These are phyloP conservation scores for Scheffersomyces segobiensis DNA, from an alignment of 1,139 yeast species.

Conservation along the genomic window DNA sequence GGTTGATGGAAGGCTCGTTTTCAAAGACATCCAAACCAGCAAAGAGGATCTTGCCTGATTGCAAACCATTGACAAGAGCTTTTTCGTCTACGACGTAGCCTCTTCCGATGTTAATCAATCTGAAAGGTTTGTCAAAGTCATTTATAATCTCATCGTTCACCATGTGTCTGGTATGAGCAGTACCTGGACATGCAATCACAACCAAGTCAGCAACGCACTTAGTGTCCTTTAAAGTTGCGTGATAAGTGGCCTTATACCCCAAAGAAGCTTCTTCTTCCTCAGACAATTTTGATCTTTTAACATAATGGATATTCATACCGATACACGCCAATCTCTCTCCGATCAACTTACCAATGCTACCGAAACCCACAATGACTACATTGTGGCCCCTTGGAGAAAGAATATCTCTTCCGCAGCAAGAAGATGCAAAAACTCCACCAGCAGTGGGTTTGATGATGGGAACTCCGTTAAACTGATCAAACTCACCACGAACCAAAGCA, in stretches of 20 bases:
- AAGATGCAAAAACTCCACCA: slow-evolving; percentile 13
- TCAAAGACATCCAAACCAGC: slow-evolving; percentile 85
- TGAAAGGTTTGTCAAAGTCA: slow-evolving; percentile 50
- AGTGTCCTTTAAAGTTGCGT: slow-evolving; percentile 19
- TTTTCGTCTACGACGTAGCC: slow-evolving; percentile 73
- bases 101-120: slow-evolving; percentile 77
- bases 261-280: slow-evolving; percentile 12
- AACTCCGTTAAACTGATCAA: slow-evolving; percentile 13
- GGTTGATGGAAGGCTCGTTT: slow-evolving; percentile 61
- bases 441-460: slow-evolving; percentile 4
- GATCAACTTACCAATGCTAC: slow-evolving; percentile 23
- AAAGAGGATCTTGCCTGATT: slow-evolving; percentile 63
- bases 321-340: slow-evolving; percentile 19
- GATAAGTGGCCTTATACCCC: slow-evolving; percentile 17
- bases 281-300: slow-evolving; percentile 17
- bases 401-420: slow-evolving; percentile 13
- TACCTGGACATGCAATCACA: slow-evolving; percentile 69
- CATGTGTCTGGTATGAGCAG: slow-evolving; percentile 57
- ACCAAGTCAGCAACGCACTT: slow-evolving; percentile 54
- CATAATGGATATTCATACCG: slow-evolving; percentile 27
- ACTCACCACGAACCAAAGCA: slow-evolving; percentile 13
- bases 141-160: slow-evolving; percentile 51
- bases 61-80: slow-evolving; percentile 67
- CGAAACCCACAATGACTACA: slow-evolving; percentile 27
- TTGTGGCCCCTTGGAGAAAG: slow-evolving; percentile 21